Evolutionary conservation across 345 rosid species (phyloP), one percentile per base, ranked within the genome.

Genomic region (Citrus trifoliata): DNA sequence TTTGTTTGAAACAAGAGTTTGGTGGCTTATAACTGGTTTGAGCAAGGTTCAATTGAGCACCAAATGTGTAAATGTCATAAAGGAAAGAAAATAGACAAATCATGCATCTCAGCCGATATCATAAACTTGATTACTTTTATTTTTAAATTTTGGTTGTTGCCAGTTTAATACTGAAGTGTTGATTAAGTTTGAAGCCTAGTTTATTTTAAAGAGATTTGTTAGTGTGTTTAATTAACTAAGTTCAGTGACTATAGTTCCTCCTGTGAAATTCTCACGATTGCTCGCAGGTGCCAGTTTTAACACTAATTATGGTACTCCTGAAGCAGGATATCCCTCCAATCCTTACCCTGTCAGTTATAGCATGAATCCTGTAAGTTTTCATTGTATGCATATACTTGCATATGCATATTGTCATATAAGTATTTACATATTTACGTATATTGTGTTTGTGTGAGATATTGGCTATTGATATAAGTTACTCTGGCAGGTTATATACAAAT

Each of bases 331-430:
- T 87, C 71, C 86, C 58, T 93, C 81, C 61, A 87, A 90, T 81
- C 87, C 90, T 68, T 93, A 89, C 85, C 93, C 88, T 71, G 85
- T 82, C 53, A 88, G 83, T 85, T 95, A 92, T 83, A 89, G 85
- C 86, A 84, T 90, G 89, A 89, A 90, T 88, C 92, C 93, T 66
- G 99, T 93, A 88, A 92, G 99, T 89, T 78, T 6, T 64, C 8
- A n/a, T n/a, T 42, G 65, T 65, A 53, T 35, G 51, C 67, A 27
- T 21, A 14, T 61, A 14, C 21, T 65, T 14, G 4, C 33, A n/a
- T 46, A 56, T 70, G 79, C 28, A 28, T 33, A 21, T 64, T 28
- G 6, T 14, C 71, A 21, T 25, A 25, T 19, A 60, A 65, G 67
- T 70, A 70, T 72, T 76, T 72, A 60, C 69, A 67, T 70, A 73